phyloP scores from a whole-genome alignment of 768 basidiomycete genomes.

The Tricholoma sp. region DNA sequence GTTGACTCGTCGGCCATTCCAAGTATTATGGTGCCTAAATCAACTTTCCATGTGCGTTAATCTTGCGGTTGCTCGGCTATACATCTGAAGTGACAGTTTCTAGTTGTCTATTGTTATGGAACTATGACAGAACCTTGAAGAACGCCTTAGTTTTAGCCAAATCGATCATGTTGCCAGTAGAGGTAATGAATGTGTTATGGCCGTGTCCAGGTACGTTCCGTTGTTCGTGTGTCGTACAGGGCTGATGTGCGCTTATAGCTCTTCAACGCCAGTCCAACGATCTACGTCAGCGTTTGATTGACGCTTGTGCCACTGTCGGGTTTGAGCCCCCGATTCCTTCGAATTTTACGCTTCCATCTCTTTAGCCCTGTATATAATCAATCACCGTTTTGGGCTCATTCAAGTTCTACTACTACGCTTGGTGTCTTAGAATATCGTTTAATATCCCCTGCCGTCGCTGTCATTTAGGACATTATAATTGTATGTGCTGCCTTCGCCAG shows the following conservation, averaged over 20 bases:
- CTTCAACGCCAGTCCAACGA: slow-evolving; percentile 45
- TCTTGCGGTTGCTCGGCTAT: not conserved
- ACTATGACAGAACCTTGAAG: slow-evolving; percentile 49
- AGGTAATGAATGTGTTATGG: slow-evolving; percentile 68
- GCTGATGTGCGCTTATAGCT: slow-evolving; percentile 23
- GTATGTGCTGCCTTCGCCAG: too few relatives aligned
- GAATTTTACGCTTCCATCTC: slow-evolving; percentile 32
- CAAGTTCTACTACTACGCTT: not conserved
- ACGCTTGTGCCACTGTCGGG: slow-evolving; percentile 41
- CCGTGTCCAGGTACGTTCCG: slow-evolving; percentile 41
- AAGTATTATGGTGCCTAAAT: slow-evolving; percentile 66
- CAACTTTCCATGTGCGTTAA: slow-evolving; percentile 54
- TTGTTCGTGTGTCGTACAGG: not conserved
- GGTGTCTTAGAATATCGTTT: not conserved
- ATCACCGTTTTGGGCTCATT: too few relatives aligned
- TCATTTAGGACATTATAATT: not conserved
- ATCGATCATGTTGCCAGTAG: slow-evolving; percentile 54
- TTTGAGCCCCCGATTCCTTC: slow-evolving; percentile 37
- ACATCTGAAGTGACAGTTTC: not conserved
- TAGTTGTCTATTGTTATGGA: slow-evolving; percentile 66
- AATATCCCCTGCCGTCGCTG: not conserved
- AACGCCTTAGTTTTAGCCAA: slow-evolving; percentile 65
- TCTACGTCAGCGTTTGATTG: slow-evolving; percentile 42
- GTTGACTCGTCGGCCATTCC: slow-evolving; percentile 64
- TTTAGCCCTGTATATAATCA: slow-evolving; percentile 4